A percentile compares a stretch with the other conserved stretches of the same genome.
These are phyloP conservation scores for Diplotaxis tenuifolia DNA, from an alignment of 345 rosid genomes.

Conservation along the genomic window DNA sequence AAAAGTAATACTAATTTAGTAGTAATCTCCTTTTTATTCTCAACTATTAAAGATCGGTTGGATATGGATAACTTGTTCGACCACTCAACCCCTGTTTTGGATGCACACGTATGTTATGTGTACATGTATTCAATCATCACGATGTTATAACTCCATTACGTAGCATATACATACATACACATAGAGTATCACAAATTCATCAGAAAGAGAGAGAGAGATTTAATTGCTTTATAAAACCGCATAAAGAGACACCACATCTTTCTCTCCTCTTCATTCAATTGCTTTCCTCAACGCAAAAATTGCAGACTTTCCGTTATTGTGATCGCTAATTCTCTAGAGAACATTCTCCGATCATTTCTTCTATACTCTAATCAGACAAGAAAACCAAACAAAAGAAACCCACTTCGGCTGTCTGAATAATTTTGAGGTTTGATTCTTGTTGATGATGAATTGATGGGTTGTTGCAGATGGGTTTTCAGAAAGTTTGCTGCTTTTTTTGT, in stretches of 20 bases:
- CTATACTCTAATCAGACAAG: constrained; percentile 35
- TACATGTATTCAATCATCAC: neutral
- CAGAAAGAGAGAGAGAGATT: constrained; percentile 36
- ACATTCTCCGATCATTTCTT: constrained; percentile 23
- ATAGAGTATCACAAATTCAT: constrained; percentile 1
- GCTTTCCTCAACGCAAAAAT: constrained; percentile 22
- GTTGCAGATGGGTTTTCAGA: constrained; percentile 52
- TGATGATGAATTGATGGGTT: constrained; percentile 42
- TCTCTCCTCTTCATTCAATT: constrained; percentile 25
- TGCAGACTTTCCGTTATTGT: constrained; percentile 28
- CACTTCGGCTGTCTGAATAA: constrained; percentile 38
- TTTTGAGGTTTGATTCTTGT: constrained; percentile 27
- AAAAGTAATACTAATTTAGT: neutral
- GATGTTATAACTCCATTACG: constrained; percentile 12
- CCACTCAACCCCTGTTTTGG: constrained; percentile 34
- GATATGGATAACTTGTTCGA: constrained; percentile 34
- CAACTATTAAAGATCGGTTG: constrained; percentile 30
- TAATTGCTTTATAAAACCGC: constrained; percentile 43
- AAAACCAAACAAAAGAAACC: neutral
- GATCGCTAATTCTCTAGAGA: constrained; percentile 26
- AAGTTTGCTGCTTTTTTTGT: constrained; percentile 34
- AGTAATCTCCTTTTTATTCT: neutral
- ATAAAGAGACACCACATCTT: constrained; percentile 41
- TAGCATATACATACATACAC: neutral
- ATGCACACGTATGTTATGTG: constrained; percentile 32